Base-by-base conservation (phyloP, 2,329 filamentous ascomycete genomes). In the Cercospora sesami region DNA sequence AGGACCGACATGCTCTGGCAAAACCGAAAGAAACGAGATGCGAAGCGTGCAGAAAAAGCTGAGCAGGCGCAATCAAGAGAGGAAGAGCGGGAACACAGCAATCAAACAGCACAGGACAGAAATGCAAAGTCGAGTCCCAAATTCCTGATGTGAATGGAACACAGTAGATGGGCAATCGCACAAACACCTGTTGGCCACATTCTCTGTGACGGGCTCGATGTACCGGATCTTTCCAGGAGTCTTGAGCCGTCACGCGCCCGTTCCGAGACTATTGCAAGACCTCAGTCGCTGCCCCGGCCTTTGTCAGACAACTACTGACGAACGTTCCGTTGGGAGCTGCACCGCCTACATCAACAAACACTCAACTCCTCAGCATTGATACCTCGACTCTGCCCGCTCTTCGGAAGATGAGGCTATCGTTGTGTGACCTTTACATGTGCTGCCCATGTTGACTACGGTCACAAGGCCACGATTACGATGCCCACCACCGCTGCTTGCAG, bases 1-100 rank as follows among this genome's bases (percentile, higher is more conserved):
- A 71, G 66, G 51, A 77, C 77, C 16, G 77, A 78, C 63, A 72
- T 72, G 75, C 62, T 77, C 28, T 67, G 55, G 68, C 75, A 78
- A 63, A 71, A 71, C 6, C 71, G 73, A 64, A 72, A 73, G 68
- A 75, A 73, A 68, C 71, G 71, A 36, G 75, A 73, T 53, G 73
- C 70, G 6, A 75, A 74, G 70, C 68, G 68, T 33, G 70, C 69
- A 21, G 71, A 69, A 51, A 73, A 70, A 58, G 72, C 65, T 31
- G 68, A 75, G 63, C 70, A 73, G 60, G 64, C 57, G 58, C 68
- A 63, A 53, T 30, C 63, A 62, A 67, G 58, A 66, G 72, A 73
- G 39, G 68, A 69, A 64, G 70, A 69, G 53, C 30, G 63, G 63
- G 48, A 63, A 39, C 9, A 64, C 18, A 33, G 42, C 55, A 42